Evolutionary conservation across 805 yeast genomes (phyloP).

Genomic region (Sporopachydermia lactativora): DNA sequence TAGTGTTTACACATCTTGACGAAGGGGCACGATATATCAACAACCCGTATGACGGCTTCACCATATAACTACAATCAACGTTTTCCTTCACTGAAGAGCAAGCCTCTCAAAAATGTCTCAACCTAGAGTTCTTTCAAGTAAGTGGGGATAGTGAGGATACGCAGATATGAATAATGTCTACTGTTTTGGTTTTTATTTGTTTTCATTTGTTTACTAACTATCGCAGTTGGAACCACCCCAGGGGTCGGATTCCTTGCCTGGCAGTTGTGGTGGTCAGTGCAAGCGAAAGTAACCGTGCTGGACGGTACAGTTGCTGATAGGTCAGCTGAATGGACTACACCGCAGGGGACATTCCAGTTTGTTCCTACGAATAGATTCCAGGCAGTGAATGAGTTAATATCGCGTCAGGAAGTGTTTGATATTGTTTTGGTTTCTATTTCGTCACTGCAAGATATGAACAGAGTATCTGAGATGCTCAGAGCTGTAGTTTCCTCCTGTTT

Average conservation of each 20-base stretch:
- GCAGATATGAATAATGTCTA: too few species aligned
- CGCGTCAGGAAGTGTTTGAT: constrained; percentile 3
- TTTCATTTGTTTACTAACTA: too few species aligned
- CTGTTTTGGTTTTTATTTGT: too few species aligned
- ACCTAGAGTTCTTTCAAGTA: constrained; percentile 1
- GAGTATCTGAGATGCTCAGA: constrained; percentile 4
- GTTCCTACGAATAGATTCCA: constrained; percentile 3
- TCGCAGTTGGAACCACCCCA: constrained; percentile 12
- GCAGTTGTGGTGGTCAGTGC: constrained; percentile 11
- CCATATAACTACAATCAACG: too few species aligned
- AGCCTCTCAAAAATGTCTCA: background rate
- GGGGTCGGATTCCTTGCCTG: constrained; percentile 12
- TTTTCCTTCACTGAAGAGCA: too few species aligned
- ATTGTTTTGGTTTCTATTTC: constrained; percentile 6
- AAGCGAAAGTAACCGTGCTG: constrained; percentile 9
- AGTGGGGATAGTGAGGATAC: background rate
- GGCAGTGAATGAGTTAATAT: background rate
- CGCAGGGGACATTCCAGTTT: constrained; percentile 3
- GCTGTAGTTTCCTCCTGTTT: constrained; percentile 5
- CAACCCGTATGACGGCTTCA: too few species aligned
- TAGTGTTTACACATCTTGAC: too few species aligned
- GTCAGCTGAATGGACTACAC: constrained; percentile 4
- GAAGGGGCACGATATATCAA: too few species aligned
- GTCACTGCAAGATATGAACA: constrained; percentile 4
- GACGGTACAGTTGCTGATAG: constrained; percentile 5